Conservation (phyloP, 805 yeast species). For the Saturnispora bothae region DNA sequence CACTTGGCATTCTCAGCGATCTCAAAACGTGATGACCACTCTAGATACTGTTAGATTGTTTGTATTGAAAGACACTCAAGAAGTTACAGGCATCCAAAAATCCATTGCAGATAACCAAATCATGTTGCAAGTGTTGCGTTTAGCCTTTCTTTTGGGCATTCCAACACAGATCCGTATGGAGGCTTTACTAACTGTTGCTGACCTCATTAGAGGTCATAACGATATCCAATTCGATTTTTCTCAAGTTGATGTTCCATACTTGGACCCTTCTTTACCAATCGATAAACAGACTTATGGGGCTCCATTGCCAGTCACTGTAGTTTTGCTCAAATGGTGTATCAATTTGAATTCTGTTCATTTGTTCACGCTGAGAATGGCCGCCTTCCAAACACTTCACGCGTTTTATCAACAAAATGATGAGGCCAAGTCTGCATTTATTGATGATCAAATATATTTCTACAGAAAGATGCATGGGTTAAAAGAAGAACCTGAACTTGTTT, state of each 20-base stretch:
- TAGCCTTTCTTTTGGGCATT: conserved; percentile 58
- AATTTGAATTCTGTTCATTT: conserved; percentile 71
- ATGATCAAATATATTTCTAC: conserved; percentile 49
- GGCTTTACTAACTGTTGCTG: conserved; percentile 69
- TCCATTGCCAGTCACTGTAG: conserved; percentile 58
- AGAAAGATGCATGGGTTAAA: conserved; percentile 19
- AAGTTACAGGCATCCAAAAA: conserved; percentile 49
- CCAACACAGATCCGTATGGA: conserved; percentile 56
- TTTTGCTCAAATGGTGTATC: conserved; percentile 76
- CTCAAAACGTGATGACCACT: conserved; percentile 53
- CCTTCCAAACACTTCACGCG: conserved; percentile 55
- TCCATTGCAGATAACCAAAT: conserved; percentile 51
- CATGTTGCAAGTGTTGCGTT: conserved; percentile 51
- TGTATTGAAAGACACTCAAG: conserved; percentile 63
- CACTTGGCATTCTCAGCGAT: conserved; percentile 70
- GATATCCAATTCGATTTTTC: conserved; percentile 62
- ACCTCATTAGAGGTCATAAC: conserved; percentile 56
- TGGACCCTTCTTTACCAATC: conserved; percentile 48
- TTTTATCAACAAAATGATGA: conserved; percentile 55
- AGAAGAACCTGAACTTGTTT: conserved; percentile 8
- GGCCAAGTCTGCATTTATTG: conserved; percentile 51
- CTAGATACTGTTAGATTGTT: conserved; percentile 66
- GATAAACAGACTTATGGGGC: conserved; percentile 24
- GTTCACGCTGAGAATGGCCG: conserved; percentile 72
- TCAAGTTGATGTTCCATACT: conserved; percentile 82